Evolutionary conservation across 202 grass and related monocot genomes (phyloP).

Genomic region (Carex arenaria): DNA sequence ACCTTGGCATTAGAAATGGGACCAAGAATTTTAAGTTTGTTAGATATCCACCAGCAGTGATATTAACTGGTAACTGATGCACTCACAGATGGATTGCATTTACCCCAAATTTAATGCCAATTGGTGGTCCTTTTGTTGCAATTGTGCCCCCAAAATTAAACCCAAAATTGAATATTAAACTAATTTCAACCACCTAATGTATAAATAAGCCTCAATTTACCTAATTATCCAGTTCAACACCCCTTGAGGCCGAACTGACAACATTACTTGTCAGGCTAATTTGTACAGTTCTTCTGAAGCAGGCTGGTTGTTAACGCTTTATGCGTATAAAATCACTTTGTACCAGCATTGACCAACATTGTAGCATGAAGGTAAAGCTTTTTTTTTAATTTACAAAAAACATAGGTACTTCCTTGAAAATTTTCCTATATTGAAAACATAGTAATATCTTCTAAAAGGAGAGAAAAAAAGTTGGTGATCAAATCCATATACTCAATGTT

Average conservation of each 20-base stretch:
- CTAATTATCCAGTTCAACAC: too few species aligned
- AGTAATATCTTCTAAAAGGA: neutral
- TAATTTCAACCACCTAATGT: neutral
- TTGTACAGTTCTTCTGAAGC: too few species aligned
- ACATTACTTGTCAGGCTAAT: too few species aligned
- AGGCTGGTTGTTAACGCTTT: too few species aligned
- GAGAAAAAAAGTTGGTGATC: neutral
- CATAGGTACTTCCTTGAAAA: neutral
- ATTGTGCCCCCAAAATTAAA: neutral
- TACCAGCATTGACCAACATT: neutral
- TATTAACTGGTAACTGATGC: neutral
- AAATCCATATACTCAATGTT: neutral
- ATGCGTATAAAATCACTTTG: too few species aligned
- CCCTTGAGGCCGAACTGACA: neutral
- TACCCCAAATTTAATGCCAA: neutral
- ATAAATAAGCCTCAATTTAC: neutral
- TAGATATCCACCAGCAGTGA: neutral
- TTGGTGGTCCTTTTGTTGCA: neutral
- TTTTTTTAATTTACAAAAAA: neutral
- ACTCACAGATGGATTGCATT: neutral
- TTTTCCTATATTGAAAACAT: neutral
- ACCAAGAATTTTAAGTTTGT: neutral
- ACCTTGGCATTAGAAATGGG: neutral
- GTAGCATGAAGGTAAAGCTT: neutral
- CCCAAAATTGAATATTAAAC: neutral